Conservation (phyloP, 2,329 filamentous ascomycete species). For the Colletotrichum godetiae region DNA sequence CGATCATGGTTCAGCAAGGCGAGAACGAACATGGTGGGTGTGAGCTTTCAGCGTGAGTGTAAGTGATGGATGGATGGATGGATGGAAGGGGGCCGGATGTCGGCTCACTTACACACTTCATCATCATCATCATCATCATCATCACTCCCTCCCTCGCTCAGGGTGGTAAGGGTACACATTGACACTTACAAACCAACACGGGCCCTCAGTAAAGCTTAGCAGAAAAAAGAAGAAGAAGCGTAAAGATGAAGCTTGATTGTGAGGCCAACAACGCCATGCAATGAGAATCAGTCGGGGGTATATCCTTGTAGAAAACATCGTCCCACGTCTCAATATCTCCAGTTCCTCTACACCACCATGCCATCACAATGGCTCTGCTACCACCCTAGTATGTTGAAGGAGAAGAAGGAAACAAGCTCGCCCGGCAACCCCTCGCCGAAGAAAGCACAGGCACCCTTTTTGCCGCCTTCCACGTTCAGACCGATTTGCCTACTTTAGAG, state of each 20-base stretch:
- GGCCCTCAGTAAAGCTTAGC: background rate
- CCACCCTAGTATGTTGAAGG: too few species aligned
- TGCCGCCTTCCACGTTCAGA: background rate
- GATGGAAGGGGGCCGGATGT: background rate
- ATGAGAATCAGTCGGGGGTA: background rate
- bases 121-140: background rate
- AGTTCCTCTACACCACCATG: background rate
- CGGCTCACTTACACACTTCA: background rate
- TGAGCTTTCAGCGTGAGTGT: too few species aligned
- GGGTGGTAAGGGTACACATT: too few species aligned
- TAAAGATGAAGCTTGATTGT: background rate
- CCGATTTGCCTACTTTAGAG: background rate
- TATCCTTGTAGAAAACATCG: background rate
- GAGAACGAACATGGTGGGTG: background rate
- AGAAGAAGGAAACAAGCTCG: background rate
- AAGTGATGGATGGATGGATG: too few species aligned
- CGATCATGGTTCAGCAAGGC: background rate
- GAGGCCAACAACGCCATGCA: background rate
- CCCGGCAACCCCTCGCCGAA: background rate
- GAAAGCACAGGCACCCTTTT: background rate
- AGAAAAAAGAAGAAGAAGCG: background rate
- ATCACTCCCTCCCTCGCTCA: background rate
- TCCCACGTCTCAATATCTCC: background rate
- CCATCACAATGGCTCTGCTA: background rate
- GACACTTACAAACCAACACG: background rate